Evolutionary conservation across 1,284 basidiomycete genomes (phyloP).

Genomic region (Peniophora sp.): DNA sequence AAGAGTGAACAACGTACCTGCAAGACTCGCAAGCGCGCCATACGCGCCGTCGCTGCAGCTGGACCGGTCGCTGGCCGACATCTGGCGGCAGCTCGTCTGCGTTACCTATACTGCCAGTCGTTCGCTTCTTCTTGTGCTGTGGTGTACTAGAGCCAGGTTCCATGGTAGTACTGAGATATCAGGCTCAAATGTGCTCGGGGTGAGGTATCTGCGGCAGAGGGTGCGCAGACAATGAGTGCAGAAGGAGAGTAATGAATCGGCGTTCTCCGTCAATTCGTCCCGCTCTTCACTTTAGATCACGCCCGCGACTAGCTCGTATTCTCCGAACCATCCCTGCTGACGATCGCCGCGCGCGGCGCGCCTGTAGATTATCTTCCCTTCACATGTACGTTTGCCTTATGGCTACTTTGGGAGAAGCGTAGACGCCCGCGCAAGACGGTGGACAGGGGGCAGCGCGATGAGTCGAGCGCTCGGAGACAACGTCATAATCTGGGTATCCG

Average conservation of each 20-base stretch:
- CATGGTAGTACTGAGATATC: background rate
- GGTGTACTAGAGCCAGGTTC: constrained; percentile 39
- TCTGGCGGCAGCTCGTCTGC: constrained; percentile 54
- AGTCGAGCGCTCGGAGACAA: no score
- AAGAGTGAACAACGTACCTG: constrained; percentile 42
- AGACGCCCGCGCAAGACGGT: no score
- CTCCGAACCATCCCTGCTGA: no score
- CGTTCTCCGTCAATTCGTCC: no score
- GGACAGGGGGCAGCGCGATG: no score
- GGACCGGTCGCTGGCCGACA: constrained; percentile 56
- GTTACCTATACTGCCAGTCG: background rate
- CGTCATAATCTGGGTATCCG: no score
- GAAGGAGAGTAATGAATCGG: background rate
- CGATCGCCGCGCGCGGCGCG: no score
- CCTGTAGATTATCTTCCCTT: no score
- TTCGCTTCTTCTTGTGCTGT: constrained; percentile 62
- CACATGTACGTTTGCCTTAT: no score
- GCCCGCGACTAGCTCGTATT: no score
- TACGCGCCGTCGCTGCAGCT: constrained; percentile 67
- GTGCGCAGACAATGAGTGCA: background rate
- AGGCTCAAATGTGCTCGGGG: background rate
- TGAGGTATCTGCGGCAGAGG: background rate
- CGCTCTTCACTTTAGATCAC: no score
- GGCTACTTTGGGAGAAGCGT: no score
- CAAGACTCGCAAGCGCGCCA: constrained; percentile 83